A percentile compares a stretch with the other conserved stretches of the same genome.
Conservation (phyloP, 805 yeast genomes). For the Ogataea siamensis region DNA sequence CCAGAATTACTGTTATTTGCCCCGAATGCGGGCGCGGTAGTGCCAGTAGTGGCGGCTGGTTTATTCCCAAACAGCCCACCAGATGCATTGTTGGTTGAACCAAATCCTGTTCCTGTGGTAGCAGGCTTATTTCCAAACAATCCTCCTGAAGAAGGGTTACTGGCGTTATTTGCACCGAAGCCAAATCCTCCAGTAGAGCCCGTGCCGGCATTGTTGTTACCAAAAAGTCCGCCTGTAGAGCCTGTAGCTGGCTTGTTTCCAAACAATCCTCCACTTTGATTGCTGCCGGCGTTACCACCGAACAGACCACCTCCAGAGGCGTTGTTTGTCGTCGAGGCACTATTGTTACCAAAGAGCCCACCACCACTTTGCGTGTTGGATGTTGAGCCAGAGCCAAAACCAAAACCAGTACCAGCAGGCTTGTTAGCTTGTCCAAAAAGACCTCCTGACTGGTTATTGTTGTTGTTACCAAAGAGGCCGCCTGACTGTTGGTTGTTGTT, state of each 20-base stretch:
- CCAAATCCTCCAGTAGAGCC: slow-evolving; percentile 18
- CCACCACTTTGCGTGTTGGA: slow-evolving; percentile 35
- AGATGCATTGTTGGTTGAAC: slow-evolving; percentile 25
- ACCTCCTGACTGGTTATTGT: slow-evolving; percentile 21
- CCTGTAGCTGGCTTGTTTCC: slow-evolving; percentile 31
- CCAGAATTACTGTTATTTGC: slow-evolving; percentile 24
- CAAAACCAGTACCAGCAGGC: slow-evolving; percentile 15
- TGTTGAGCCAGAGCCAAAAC: slow-evolving; percentile 17
- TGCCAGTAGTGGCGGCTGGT: slow-evolving; percentile 23
- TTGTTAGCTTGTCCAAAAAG: slow-evolving; percentile 26
- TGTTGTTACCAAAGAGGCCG: slow-evolving; percentile 39
- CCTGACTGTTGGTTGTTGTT: slow-evolving; percentile 26
- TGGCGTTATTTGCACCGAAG: slow-evolving; percentile 14
- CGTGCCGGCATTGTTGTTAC: slow-evolving; percentile 28
- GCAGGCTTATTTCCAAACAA: slow-evolving; percentile 35
- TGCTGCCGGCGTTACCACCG: slow-evolving; percentile 17
- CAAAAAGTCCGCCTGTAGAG: slow-evolving; percentile 40
- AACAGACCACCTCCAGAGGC: slow-evolving; percentile 11
- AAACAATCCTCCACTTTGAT: slow-evolving; percentile 39
- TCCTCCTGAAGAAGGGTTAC: slow-evolving; percentile 30
- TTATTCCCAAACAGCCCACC: slow-evolving; percentile 41
- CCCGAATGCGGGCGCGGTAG: slow-evolving; percentile 22
- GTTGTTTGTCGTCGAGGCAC: slow-evolving; percentile 7
- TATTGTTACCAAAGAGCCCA: slow-evolving; percentile 33
- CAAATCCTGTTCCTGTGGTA: slow-evolving; percentile 14